A percentile compares a stretch with the other conserved stretches of the same genome.
Conservation (phyloP, 2,329 filamentous ascomycete species). For the Pseudogymnoascus sp. region DNA sequence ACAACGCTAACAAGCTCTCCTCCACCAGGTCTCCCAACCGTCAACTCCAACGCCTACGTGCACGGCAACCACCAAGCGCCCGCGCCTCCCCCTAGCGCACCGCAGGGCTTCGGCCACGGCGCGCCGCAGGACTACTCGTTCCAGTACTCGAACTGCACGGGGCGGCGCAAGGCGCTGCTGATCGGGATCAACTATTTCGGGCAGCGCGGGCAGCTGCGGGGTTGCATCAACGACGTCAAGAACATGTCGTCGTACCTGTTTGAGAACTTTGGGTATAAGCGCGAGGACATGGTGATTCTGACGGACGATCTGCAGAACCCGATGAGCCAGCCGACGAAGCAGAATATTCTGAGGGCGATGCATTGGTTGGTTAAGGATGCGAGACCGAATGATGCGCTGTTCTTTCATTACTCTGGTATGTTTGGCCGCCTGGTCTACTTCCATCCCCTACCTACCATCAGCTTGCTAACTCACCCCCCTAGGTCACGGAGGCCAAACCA, state of each 20-base stretch:
- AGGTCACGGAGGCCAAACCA: constrained; percentile 76
- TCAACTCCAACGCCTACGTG: constrained; percentile 45
- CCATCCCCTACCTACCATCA: no score
- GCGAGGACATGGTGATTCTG: constrained; percentile 94
- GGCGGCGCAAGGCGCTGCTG: constrained; percentile 76
- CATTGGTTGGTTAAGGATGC: constrained; percentile 97
- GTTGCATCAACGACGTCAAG: constrained; percentile 95
- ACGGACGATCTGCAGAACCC: constrained; percentile 96
- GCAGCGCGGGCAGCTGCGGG: constrained; percentile 80
- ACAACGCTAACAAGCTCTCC: background rate
- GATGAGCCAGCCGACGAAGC: constrained; percentile 94
- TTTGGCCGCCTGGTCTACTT: no score
- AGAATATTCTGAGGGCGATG: constrained; percentile 92
- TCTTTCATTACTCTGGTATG: constrained; percentile 93
- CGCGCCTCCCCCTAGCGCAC: constrained; percentile 55
- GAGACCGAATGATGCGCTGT: constrained; percentile 83
- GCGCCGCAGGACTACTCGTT: constrained; percentile 75
- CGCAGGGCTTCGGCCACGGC: constrained; percentile 70
- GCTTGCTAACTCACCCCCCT: constrained; percentile 10
- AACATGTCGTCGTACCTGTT: constrained; percentile 93
- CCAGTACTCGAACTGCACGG: constrained; percentile 87
- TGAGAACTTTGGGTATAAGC: constrained; percentile 82
- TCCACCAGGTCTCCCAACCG: constrained; percentile 31
- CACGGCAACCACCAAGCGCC: constrained; percentile 54
- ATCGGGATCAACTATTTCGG: constrained; percentile 97